Conservation (phyloP, 495 filamentous ascomycete species). For the Aeminium ludgeri region DNA sequence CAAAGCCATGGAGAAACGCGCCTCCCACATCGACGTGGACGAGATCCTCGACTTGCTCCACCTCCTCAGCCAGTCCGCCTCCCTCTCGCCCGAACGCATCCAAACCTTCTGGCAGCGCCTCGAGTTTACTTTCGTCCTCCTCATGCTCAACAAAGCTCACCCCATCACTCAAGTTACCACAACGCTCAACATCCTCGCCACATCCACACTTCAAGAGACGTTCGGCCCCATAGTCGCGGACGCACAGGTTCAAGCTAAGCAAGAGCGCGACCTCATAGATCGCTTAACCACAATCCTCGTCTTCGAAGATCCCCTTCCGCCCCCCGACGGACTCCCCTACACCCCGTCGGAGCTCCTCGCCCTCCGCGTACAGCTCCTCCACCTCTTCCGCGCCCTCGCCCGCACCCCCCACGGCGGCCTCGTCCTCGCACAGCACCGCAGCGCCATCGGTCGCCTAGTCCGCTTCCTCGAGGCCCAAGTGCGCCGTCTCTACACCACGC, state of each 20-base stretch:
- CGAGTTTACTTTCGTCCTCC: slow-evolving; percentile 44
- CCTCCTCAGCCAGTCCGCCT: slow-evolving; percentile 35
- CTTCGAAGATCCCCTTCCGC: slow-evolving; percentile 34
- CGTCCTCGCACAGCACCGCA: slow-evolving; percentile 37
- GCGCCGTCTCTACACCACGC: slow-evolving; percentile 40
- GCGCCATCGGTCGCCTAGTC: slow-evolving; percentile 41
- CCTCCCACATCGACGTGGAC: slow-evolving; percentile 35
- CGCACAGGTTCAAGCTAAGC: slow-evolving; percentile 31
- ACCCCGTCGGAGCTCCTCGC: slow-evolving; percentile 33
- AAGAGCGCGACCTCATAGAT: slow-evolving; percentile 45
- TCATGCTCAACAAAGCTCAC: slow-evolving; percentile 38
- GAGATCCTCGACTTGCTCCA: slow-evolving; percentile 42
- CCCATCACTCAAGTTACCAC: slow-evolving; percentile 40
- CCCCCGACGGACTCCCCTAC: slow-evolving; percentile 33
- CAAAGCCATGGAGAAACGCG: slow-evolving; percentile 37
- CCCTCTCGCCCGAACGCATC: slow-evolving; percentile 27
- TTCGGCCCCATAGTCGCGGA: slow-evolving; percentile 39
- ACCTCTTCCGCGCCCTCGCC: slow-evolving; percentile 36
- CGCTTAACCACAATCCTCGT: slow-evolving; percentile 40
- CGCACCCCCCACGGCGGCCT: slow-evolving; percentile 32
- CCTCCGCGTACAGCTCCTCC: slow-evolving; percentile 40
- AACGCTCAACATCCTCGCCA: slow-evolving; percentile 40
- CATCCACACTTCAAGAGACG: slow-evolving; percentile 37
- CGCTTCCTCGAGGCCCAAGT: slow-evolving; percentile 47
- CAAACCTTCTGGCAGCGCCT: slow-evolving; percentile 43